phyloP scores from a whole-genome alignment of 257 asterid species.

The Paulownia fortunei region DNA sequence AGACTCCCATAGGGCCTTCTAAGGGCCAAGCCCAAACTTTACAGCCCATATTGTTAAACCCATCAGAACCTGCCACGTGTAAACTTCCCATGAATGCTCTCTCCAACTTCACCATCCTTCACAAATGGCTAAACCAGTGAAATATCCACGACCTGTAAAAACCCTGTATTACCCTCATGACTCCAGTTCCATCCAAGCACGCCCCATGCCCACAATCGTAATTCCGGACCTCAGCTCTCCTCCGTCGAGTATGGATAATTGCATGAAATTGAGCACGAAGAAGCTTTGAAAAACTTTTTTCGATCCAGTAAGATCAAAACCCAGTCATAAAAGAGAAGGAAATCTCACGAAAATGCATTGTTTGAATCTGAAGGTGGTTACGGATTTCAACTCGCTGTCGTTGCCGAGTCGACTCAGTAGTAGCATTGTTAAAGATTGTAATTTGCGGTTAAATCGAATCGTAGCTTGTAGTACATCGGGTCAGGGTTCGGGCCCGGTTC shows the following conservation, averaged over 20 bases:
- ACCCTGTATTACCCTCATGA: neutral
- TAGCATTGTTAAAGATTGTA: constrained; percentile 22
- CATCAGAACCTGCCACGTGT: too few species aligned
- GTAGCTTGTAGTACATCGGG: constrained; percentile 56
- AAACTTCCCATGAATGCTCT: too few species aligned
- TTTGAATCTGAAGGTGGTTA: constrained; percentile 47
- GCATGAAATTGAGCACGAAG: neutral
- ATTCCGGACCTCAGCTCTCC: neutral
- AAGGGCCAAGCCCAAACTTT: too few species aligned
- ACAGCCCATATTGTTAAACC: too few species aligned
- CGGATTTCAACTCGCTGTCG: constrained; percentile 33
- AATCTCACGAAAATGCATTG: constrained; percentile 47
- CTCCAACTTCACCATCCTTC: neutral
- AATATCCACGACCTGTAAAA: neutral
- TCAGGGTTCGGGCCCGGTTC: constrained; percentile 39
- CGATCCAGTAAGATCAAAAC: neutral
- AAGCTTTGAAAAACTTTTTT: neutral
- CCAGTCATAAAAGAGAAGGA: neutral
- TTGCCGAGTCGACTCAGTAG: constrained; percentile 37
- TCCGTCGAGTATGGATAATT: neutral
- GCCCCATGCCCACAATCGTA: neutral
- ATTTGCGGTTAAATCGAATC: constrained; percentile 38
- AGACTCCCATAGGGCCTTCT: neutral
- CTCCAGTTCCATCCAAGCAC: neutral
- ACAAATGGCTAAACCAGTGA: neutral